phyloP scores from a whole-genome alignment of 495 filamentous ascomycete genomes.

The Jackrogersella multiformis region DNA sequence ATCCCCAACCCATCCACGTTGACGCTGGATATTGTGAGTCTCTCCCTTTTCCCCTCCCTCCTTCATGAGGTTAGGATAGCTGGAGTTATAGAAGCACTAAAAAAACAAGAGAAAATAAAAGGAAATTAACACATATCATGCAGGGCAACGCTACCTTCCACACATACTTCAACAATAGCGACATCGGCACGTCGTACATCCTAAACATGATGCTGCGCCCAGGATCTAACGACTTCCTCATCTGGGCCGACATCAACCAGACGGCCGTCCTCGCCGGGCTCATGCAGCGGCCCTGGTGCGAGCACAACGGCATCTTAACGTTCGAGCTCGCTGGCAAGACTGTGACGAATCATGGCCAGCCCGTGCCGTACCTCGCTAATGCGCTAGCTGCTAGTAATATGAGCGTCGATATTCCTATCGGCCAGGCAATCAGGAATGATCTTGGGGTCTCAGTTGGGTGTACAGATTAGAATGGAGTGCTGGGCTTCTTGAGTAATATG shows the following conservation, averaged over 20 bases:
- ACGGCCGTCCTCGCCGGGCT: constrained; percentile 57
- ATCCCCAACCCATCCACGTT: constrained; percentile 78
- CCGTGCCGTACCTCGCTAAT: constrained; percentile 68
- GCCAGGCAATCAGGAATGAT: constrained; percentile 30
- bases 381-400: constrained; percentile 49
- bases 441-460: constrained; percentile 9
- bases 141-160: constrained; percentile 73
- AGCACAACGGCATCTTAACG: constrained; percentile 63
- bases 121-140: constrained; percentile 30
- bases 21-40: constrained; percentile 68
- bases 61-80: background rate
- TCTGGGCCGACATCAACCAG: constrained; percentile 65
- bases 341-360: constrained; percentile 65
- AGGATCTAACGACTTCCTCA: constrained; percentile 64
- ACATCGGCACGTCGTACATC: constrained; percentile 65
- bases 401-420: constrained; percentile 51
- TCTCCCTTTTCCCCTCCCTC: background rate
- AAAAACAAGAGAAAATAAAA: background rate
- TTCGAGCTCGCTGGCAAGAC: constrained; percentile 67
- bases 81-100: too few species aligned
- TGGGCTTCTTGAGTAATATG: too few species aligned
- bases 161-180: constrained; percentile 60
- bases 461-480: background rate
- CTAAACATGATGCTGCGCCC: constrained; percentile 67
- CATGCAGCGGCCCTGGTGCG: constrained; percentile 53